Percentiles rank a stretch among this genome's conserved stretches.
Evolutionary conservation across 1,139 yeast genomes (phyloP).

Genomic region (Lodderomyces theae): DNA sequence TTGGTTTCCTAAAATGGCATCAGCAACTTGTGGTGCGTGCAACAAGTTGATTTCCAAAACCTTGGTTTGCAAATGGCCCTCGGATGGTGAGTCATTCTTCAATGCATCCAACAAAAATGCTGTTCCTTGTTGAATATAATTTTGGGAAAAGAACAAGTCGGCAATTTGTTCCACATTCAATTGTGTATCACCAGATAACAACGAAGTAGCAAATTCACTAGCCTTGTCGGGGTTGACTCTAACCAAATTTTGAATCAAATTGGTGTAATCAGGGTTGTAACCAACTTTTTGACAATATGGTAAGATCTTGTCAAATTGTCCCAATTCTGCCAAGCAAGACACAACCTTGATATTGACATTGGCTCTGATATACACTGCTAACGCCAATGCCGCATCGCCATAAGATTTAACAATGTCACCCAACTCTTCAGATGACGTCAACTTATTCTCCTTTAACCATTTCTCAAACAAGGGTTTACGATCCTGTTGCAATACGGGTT

Average conservation of each 20-base stretch:
- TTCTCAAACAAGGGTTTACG: constrained; percentile 92
- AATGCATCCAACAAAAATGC: constrained; percentile 96
- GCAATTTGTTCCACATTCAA: constrained; percentile 84
- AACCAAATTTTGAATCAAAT: constrained; percentile 84
- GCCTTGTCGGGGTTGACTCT: constrained; percentile 97
- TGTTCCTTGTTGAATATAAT: constrained; percentile 95
- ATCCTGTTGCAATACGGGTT: constrained; percentile 94
- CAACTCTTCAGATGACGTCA: constrained; percentile 90
- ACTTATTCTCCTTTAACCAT: constrained; percentile 93
- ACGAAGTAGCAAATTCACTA: constrained; percentile 90
- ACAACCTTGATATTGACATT: constrained; percentile 87
- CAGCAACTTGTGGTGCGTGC: constrained; percentile 99
- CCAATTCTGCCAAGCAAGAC: constrained; percentile 88
- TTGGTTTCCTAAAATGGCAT: constrained; percentile 93
- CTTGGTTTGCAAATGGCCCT: constrained; percentile 94
- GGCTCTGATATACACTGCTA: constrained; percentile 88
- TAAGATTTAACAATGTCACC: constrained; percentile 94
- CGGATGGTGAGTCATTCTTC: constrained; percentile 90
- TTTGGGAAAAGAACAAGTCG: constrained; percentile 92
- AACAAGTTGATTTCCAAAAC: constrained; percentile 87
- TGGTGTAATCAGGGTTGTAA: constrained; percentile 87
- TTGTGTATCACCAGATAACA: constrained; percentile 62
- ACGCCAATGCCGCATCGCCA: constrained; percentile 74
- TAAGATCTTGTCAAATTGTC: constrained; percentile 92
- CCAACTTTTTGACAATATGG: constrained; percentile 91